phyloP scores from a whole-genome alignment of 192 early-diverging fungal genomes.

The Haplosporangium gracile region DNA sequence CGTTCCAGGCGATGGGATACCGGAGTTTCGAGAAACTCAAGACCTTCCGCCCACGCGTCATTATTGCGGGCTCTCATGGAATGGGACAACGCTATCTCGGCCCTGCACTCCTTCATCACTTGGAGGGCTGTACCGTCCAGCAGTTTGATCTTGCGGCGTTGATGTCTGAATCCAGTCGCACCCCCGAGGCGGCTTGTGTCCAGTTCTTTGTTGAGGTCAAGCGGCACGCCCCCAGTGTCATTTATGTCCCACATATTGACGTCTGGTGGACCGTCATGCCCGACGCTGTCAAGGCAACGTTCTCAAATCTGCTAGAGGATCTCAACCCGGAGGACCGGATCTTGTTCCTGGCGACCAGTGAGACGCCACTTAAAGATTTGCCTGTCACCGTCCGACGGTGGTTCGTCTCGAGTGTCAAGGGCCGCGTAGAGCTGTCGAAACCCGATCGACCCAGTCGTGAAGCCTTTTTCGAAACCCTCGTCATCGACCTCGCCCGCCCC shows the following conservation, averaged over 20 bases:
- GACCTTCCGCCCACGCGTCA: slow-evolving; percentile 70
- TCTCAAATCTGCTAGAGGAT: slow-evolving; percentile 65
- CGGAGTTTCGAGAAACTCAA: slow-evolving; percentile 49
- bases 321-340: slow-evolving; percentile 65
- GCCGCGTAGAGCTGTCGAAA: slow-evolving; percentile 22
- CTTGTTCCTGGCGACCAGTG: slow-evolving; percentile 67
- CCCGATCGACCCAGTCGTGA: slow-evolving; percentile 20
- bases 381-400: slow-evolving; percentile 50
- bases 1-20: slow-evolving; percentile 53
- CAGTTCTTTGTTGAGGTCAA: slow-evolving; percentile 71
- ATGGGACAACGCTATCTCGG: slow-evolving; percentile 73
- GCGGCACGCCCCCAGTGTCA: slow-evolving; percentile 68
- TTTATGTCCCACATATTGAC: slow-evolving; percentile 70
- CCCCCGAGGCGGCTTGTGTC: slow-evolving; percentile 65
- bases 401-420: slow-evolving; percentile 50
- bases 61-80: slow-evolving; percentile 68
- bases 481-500: slow-evolving; percentile 51
- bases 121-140: slow-evolving; percentile 72
- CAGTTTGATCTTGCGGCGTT: slow-evolving; percentile 68
- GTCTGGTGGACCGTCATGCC: slow-evolving; percentile 65
- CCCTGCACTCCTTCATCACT: slow-evolving; percentile 62
- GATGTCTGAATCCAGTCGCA: slow-evolving; percentile 58
- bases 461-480: slow-evolving; percentile 34
- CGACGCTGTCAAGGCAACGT: slow-evolving; percentile 56
- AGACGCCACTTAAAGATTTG: slow-evolving; percentile 54